Conservation (phyloP, 2,329 filamentous ascomycete species). For the Aspergillus novoparasiticus region DNA sequence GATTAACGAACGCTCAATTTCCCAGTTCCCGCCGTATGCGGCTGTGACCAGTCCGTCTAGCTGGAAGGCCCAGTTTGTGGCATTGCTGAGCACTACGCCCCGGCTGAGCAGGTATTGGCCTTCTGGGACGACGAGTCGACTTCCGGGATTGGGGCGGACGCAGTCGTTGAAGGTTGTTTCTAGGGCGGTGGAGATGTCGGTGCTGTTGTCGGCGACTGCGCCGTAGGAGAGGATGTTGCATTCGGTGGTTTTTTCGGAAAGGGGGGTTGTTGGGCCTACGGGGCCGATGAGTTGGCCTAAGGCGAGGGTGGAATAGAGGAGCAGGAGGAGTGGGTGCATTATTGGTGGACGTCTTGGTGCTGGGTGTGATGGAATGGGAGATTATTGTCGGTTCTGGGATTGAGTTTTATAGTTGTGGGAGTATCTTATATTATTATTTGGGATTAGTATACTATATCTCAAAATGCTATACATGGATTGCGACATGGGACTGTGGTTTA, state of each 20-base stretch:
- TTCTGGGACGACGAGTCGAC: conserved; percentile 30
- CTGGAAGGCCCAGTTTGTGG: conserved; percentile 38
- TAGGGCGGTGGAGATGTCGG: conserved; percentile 34
- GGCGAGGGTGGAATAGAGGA: neutral
- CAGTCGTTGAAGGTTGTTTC: conserved; percentile 30
- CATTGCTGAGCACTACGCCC: conserved; percentile 31
- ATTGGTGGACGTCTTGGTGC: neutral
- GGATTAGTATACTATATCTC: neutral
- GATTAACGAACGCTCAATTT: conserved; percentile 31
- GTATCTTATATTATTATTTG: neutral
- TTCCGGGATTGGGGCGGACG: conserved; percentile 21
- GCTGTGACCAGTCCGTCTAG: conserved; percentile 38
- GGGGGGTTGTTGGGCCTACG: conserved; percentile 31
- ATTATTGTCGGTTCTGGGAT: neutral
- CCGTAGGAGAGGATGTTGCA: conserved; percentile 40
- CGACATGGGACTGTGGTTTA: neutral
- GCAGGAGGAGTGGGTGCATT: neutral
- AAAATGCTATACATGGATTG: neutral
- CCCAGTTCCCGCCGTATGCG: conserved; percentile 32
- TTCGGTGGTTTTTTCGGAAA: conserved; percentile 28
- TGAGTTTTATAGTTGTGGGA: neutral
- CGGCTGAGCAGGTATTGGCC: conserved; percentile 31
- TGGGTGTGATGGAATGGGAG: neutral
- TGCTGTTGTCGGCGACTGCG: conserved; percentile 32
- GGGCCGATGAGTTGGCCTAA: conserved; percentile 22